A percentile compares a stretch with the other conserved stretches of the same genome.
phyloP scores from a whole-genome alignment of 371 early-diverging fungal genomes.

The Circinella minor region DNA sequence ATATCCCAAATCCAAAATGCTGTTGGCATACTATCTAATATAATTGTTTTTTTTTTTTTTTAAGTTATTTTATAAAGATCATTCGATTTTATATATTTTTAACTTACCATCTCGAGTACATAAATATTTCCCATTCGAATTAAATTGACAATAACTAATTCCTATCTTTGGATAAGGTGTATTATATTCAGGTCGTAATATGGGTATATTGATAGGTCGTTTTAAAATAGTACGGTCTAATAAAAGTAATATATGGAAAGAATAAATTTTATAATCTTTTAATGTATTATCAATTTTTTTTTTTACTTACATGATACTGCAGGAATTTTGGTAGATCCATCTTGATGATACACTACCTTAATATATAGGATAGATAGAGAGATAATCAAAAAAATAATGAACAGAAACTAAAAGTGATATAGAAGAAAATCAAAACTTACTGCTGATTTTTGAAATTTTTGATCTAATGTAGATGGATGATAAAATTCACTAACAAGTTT shows the following conservation, averaged over 20 bases:
- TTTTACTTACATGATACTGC: conserved; percentile 1
- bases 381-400: not conserved
- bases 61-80: not conserved
- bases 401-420: not conserved
- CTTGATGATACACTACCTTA: conserved; percentile 1
- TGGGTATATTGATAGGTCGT: conserved; percentile 50
- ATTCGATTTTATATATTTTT: conserved; percentile 28
- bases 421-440: not conserved
- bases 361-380: not conserved
- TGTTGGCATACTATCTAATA: conserved; percentile 65
- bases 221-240: conserved; percentile 22
- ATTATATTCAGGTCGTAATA: conserved; percentile 59
- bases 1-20: conserved; percentile 71
- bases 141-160: conserved; percentile 64
- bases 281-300: not conserved
- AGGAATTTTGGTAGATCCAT: conserved; percentile 12
- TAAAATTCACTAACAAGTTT: conserved; percentile 46
- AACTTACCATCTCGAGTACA: conserved; percentile 50
- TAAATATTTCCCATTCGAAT: conserved; percentile 57
- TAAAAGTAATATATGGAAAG: not conserved
- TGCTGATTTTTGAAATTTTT: not conserved
- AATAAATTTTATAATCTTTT: too few species aligned
- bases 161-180: conserved; percentile 65
- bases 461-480: conserved; percentile 35
- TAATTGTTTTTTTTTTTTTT: not conserved